Base-by-base conservation (phyloP, 768 basidiomycete species). In the Agaricus blazei region DNA sequence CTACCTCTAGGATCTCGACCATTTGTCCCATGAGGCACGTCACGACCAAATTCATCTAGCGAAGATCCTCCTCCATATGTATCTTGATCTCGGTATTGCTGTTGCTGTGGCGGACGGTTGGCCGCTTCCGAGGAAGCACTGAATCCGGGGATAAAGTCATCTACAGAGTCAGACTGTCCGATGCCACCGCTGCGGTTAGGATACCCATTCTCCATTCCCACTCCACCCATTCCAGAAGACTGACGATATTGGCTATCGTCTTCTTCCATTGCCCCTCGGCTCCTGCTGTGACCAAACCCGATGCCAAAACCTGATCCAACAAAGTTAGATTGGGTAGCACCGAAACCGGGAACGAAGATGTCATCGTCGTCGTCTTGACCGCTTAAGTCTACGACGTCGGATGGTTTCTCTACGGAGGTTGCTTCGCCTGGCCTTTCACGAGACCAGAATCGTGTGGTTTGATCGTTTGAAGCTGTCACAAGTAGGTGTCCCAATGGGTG, bases 401-500 rank as follows among this genome's bases (percentile, higher is more conserved):
- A 87, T 11, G 91, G 92, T 70, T 90, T 90, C 74, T 93, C 90
- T 14, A 85, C 90, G 52, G 81, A 83, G n/a, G 80, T 76, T 1
- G 79, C 77, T 62, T 92, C 90, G n/a, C 91, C 90, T 0, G 91
- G 91, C 3, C 91, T 81, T 65, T 93, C 91, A 63, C 96, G 83
- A 47, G 87, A 87, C 96, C 97, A 98, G 79, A 98, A 99, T n/a
- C 95, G 83, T 5, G 96, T 97, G 4, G 97, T 98, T 73, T 95
- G 93, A 75, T 99, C 97, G 74, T 97, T 98, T n/a, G 90, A 90
- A 9, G 88, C 97, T 59, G 84, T 87, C 58, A 87, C 93, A 63
- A 99, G 85, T 62, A 98, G 80, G 71, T 98, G 95, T 0, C 97
- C 96, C 14, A 98, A 82, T 0, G 96, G 95, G 71, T 98, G 95